Evolutionary conservation across 2,329 filamentous ascomycete species (phyloP).

Genomic region (Cryphonectria parasitica): DNA sequence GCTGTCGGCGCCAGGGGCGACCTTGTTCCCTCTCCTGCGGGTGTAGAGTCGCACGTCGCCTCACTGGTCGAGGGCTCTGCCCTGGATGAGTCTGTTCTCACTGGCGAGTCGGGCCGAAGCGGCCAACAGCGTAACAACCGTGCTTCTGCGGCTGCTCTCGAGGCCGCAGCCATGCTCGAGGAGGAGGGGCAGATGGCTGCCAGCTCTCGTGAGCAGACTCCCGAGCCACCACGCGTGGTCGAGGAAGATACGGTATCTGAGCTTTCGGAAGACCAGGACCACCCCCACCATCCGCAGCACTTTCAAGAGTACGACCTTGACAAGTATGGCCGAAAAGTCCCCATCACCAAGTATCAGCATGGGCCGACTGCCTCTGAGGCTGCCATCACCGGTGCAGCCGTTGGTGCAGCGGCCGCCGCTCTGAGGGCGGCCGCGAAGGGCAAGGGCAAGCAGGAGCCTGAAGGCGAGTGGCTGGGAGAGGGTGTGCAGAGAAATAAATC

Average conservation of each 20-base stretch:
- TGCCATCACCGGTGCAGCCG: conserved; percentile 60
- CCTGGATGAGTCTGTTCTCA: conserved; percentile 70
- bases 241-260: conserved; percentile 49
- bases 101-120: conserved; percentile 55
- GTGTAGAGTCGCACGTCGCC: conserved; percentile 87
- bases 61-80: conserved; percentile 80
- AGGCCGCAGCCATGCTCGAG: conserved; percentile 41
- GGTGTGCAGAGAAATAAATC: conserved; percentile 65
- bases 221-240: conserved; percentile 42
- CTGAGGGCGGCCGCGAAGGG: conserved; percentile 52
- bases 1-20: conserved; percentile 74
- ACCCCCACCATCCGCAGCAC: conserved; percentile 49
- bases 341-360: conserved; percentile 47
- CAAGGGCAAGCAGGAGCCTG: conserved; percentile 43
- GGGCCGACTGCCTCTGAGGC: conserved; percentile 62
- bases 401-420: conserved; percentile 56
- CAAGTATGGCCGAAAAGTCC: conserved; percentile 60
- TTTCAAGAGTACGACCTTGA: conserved; percentile 59
- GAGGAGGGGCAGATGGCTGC: conserved; percentile 37
- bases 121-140: conserved; percentile 52
- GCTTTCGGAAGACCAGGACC: conserved; percentile 43
- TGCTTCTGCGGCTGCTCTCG: conserved; percentile 43
- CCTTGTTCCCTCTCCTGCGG: conserved; percentile 72
- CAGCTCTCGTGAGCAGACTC: conserved; percentile 45
- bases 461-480: conserved; percentile 48